Conservation (phyloP, 768 basidiomycete species). For the Rhodotorula diobovata region DNA sequence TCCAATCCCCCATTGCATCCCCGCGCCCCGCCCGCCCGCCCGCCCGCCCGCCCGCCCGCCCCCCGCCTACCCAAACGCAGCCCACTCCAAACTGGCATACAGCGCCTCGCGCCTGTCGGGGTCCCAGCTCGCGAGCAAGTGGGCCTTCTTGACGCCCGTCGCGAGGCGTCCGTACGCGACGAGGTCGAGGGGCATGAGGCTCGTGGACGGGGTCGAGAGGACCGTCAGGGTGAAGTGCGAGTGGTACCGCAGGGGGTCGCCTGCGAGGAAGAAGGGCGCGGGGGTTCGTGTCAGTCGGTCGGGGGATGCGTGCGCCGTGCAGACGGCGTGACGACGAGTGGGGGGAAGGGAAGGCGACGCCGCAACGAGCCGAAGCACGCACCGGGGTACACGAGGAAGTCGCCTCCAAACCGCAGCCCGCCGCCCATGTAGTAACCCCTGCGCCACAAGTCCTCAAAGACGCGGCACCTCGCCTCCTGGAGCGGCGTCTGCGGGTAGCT, state of each 20-base stretch:
- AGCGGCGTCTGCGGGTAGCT: conserved; percentile 30
- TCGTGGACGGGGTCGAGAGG: conserved; percentile 58
- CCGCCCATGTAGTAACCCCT: conserved; percentile 81
- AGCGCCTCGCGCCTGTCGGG: conserved; percentile 58
- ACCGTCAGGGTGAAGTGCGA: conserved; percentile 91
- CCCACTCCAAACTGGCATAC: conserved; percentile 83
- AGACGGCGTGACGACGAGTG: background rate
- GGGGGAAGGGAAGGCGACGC: conserved; percentile 41
- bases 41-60: no score
- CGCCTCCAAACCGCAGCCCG: conserved; percentile 90
- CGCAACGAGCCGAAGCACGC: no score
- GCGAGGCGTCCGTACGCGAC: conserved; percentile 92
- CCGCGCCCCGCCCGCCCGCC: no score
- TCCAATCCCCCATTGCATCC: no score
- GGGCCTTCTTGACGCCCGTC: conserved; percentile 94
- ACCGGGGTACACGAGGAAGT: conserved; percentile 96
- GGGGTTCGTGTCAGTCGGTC: background rate
- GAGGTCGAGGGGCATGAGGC: conserved; percentile 81
- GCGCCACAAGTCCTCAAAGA: conserved; percentile 75
- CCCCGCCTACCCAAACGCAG: conserved; percentile 62
- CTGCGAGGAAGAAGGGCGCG: conserved; percentile 48
- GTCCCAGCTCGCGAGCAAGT: conserved; percentile 84
- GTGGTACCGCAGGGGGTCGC: conserved; percentile 91
- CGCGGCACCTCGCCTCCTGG: conserved; percentile 70
- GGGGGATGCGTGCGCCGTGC: no score